Evolutionary conservation across 345 rosid genomes (phyloP), one percentile per base, ranked within the genome.

Genomic region (Stellera chamaejasme): DNA sequence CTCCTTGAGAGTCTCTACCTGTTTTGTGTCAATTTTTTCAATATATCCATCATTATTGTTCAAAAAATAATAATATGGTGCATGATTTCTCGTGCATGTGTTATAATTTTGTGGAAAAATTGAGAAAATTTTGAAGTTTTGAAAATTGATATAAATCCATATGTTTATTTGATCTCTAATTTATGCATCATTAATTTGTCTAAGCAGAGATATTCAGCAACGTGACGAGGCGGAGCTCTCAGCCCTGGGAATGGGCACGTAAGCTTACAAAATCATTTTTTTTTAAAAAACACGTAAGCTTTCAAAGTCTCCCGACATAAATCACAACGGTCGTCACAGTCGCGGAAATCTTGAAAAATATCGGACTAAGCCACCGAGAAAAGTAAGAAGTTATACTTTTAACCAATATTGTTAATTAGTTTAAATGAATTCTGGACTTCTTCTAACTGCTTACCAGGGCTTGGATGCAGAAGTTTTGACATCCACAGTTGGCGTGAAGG

Each of bases 271-370:
- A n/a, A n/a, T n/a, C n/a, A n/a, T n/a, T n/a, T n/a, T n/a, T n/a
- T n/a, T n/a, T n/a, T n/a, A n/a, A n/a, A n/a, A n/a, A n/a, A n/a
- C n/a, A n/a, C n/a, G n/a, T n/a, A n/a, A n/a, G n/a, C n/a, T n/a
- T n/a, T n/a, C n/a, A n/a, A n/a, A n/a, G n/a, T n/a, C n/a, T n/a
- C n/a, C n/a, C 23, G 48, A 43, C 72, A 87, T 90, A 90, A 49
- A 87, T 87, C 58, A 73, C 95, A 8, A 84, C 91, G 2, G 95
- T 84, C 12, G 91, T 82, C 15, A 83, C 86, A 16, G 82, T 92
- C 63, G 88, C 98, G 8, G 96, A 92, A 77, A 92, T 92, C 48
- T 68, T 92, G 72, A 92, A 92, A 87, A 88, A 86, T 57, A 92
- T 84, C 67, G 97, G 96, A 48, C 59, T 92, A 13, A 13, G 98